phyloP scores from a whole-genome alignment of 352 stramenopile species.

The Phytophthora fragariaefolia region DNA sequence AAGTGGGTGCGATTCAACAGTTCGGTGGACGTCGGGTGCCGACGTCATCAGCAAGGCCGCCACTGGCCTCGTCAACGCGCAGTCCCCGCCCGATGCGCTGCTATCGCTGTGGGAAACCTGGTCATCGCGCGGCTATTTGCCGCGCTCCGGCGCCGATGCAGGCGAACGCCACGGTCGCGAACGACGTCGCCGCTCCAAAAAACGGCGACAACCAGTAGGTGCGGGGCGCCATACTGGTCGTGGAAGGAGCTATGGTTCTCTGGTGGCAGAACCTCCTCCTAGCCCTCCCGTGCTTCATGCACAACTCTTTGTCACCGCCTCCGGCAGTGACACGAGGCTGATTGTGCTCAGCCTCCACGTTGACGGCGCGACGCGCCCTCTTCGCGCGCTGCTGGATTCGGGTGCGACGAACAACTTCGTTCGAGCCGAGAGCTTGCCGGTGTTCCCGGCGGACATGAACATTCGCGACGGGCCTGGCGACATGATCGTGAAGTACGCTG shows the following conservation, averaged over 20 bases:
- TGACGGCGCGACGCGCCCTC: slow-evolving; percentile 4
- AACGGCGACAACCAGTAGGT: no score
- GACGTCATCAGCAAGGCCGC: not conserved
- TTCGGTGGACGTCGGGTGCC: not conserved
- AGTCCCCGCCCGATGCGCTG: slow-evolving; percentile 2
- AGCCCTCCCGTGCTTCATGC: no score
- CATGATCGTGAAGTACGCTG: no score
- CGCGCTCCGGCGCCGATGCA: slow-evolving; percentile 9
- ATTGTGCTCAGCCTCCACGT: slow-evolving; percentile 26
- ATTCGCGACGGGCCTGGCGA: no score
- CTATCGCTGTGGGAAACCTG: slow-evolving; percentile 12
- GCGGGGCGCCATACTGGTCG: no score
- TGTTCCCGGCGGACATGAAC: no score
- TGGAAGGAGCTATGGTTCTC: no score
- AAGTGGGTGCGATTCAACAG: slow-evolving; percentile 18
- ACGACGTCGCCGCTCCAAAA: slow-evolving; percentile 8
- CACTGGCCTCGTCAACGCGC: not conserved
- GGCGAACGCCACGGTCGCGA: not conserved
- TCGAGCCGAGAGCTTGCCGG: no score
- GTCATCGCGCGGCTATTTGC: slow-evolving; percentile 22
- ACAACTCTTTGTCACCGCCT: slow-evolving; percentile 22
- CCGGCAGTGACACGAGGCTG: slow-evolving; percentile 17
- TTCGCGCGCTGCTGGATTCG: slow-evolving; percentile 27
- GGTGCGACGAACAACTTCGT: no score
- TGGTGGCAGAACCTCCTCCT: no score